Conservation (phyloP, 164 flowering plant genomes). For the Annona squamosa region DNA sequence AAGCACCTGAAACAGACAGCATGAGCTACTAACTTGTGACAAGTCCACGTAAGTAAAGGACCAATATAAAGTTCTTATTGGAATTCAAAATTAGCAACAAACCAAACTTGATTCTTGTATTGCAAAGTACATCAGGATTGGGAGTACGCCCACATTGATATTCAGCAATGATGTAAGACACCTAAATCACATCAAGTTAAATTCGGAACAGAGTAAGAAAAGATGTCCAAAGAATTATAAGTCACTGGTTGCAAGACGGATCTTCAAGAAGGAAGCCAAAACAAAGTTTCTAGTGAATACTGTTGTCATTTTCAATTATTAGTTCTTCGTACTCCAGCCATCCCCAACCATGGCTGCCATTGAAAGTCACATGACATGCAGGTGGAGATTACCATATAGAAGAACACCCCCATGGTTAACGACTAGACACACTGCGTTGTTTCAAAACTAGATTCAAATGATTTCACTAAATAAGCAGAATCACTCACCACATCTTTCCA, state of each 20-base stretch:
- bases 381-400: neutral
- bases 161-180: constrained; percentile 82
- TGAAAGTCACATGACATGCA: neutral
- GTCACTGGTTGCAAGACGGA: neutral
- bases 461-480: neutral
- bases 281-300: neutral
- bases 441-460: neutral
- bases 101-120: constrained; percentile 97
- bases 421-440: neutral
- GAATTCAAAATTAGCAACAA: constrained; percentile 9
- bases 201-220: neutral
- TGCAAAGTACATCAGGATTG: constrained; percentile 96
- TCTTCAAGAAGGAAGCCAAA: neutral
- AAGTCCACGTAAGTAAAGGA: constrained; percentile 3
- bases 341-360: neutral
- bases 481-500: constrained; percentile 83
- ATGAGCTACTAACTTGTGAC: neutral
- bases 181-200: constrained; percentile 34
- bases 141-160: constrained; percentile 89
- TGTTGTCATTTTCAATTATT: neutral
- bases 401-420: neutral
- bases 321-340: neutral
- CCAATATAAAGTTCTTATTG: neutral
- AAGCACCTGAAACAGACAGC: constrained; percentile 53
- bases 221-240: neutral